A percentile compares a stretch with the other conserved stretches of the same genome.
Evolutionary conservation across 208 protist genomes (phyloP).

Genomic region (Trypanosoma vivax): DNA sequence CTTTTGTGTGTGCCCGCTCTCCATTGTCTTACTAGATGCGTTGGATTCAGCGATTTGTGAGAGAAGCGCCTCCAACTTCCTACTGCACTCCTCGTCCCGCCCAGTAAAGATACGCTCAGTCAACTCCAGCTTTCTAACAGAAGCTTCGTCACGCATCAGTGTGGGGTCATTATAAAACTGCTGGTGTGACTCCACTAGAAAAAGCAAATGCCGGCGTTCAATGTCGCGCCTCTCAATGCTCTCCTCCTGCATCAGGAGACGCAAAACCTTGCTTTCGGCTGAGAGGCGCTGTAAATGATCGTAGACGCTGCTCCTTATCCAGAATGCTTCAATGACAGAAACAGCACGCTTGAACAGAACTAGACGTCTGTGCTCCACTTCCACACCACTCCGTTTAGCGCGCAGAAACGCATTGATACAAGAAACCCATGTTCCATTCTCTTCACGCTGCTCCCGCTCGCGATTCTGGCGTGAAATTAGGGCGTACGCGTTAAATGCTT

Average conservation of each 20-base stretch:
- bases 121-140: slow-evolving; percentile 2
- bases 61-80: too few species aligned
- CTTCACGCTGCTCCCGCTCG: background rate
- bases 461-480: background rate
- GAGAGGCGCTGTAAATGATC: slow-evolving; percentile 12
- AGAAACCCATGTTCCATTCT: background rate
- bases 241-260: slow-evolving; percentile 43
- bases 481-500: slow-evolving; percentile 22
- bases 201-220: slow-evolving; percentile 29
- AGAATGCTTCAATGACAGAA: slow-evolving; percentile 41
- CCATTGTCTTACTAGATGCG: too few species aligned
- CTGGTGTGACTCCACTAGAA: slow-evolving; percentile 56
- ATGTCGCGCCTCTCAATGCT: slow-evolving; percentile 59
- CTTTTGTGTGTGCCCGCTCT: too few species aligned
- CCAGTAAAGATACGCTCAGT: slow-evolving; percentile 9
- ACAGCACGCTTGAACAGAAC: slow-evolving; percentile 9
- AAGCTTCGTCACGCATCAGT: slow-evolving; percentile 25
- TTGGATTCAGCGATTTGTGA: too few species aligned
- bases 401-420: slow-evolving; percentile 21
- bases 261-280: slow-evolving; percentile 18
- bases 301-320: slow-evolving; percentile 23
- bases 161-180: slow-evolving; percentile 45
- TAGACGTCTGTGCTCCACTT: background rate
- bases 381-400: background rate
- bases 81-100: background rate